phyloP scores from a whole-genome alignment of 805 yeast species.

The Starmerella sirachaensis region DNA sequence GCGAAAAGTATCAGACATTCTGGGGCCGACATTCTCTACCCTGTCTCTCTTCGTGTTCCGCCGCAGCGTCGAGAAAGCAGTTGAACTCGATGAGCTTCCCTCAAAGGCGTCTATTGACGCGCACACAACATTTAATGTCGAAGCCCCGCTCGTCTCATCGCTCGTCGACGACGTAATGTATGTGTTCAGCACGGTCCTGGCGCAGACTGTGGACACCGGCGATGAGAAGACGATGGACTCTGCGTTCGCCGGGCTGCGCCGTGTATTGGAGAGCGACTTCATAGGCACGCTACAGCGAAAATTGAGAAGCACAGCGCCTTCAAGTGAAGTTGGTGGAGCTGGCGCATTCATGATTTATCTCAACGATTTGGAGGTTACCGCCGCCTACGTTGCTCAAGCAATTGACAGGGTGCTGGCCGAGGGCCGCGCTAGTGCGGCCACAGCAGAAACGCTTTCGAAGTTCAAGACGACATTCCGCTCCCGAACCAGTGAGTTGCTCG shows the following conservation, averaged over 20 bases:
- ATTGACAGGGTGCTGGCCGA: constrained; percentile 21
- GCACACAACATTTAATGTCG: constrained; percentile 34
- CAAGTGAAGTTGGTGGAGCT: constrained; percentile 24
- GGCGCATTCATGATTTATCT: constrained; percentile 51
- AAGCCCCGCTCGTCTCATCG: constrained; percentile 54
- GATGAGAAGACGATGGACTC: constrained; percentile 43
- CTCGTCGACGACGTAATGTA: constrained; percentile 75
- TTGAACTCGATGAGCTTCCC: constrained; percentile 68
- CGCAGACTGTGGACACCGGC: constrained; percentile 61
- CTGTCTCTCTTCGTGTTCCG: constrained; percentile 57
- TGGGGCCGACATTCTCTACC: constrained; percentile 51
- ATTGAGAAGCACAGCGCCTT: constrained; percentile 31
- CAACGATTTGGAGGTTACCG: constrained; percentile 59
- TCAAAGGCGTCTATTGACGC: constrained; percentile 6
- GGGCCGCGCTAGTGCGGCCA: constrained; percentile 10
- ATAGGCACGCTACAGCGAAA: constrained; percentile 43
- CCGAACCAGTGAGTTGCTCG: constrained; percentile 32
- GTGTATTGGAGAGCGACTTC: constrained; percentile 53
- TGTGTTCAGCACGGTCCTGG: constrained; percentile 54
- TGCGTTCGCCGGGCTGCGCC: constrained; percentile 43
- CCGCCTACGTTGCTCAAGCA: constrained; percentile 42
- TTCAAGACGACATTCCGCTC: constrained; percentile 26
- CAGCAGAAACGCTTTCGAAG: constrained; percentile 13
- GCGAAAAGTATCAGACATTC: constrained; percentile 40
- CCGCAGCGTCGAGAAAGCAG: constrained; percentile 70